Evolutionary conservation across 2,329 filamentous ascomycete species (phyloP), one percentile per base, ranked within the genome.

Genomic region (Plectosphaerella plurivora): DNA sequence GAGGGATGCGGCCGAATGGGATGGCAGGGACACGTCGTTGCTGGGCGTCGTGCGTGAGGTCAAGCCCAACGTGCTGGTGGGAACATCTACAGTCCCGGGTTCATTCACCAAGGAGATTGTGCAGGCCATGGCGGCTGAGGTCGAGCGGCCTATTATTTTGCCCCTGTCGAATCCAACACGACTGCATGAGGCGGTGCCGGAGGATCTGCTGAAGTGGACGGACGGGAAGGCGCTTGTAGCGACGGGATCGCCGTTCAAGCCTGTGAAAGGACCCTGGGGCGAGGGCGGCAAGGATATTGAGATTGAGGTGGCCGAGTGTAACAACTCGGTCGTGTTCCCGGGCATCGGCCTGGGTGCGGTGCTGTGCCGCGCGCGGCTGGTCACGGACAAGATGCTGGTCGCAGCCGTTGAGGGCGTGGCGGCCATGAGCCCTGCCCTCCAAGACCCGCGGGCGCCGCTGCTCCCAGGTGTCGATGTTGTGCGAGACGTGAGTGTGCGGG

Each of bases 111-210:
- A 91, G 59, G 80, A 89, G 2, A 72, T 91, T 25, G 76, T 95
- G 11, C 75, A 78, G 45, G 88, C 88, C 59, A 95, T 96, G 90
- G 83, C 86, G 2, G 75, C 78, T 36, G 81, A 91, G 60, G 81
- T 87, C 3, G 76, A 87, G 0, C 78, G 86, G 1, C 91, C 91
- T n/a, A 83, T 90, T 51, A 78, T 91, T 53, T 83, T 96, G 55
- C 91, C 91, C 0, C 79, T 96, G 2, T 93, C 88, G 3, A 96
- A 96, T 66, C 91, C 91, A 0, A 96, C 91, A 0, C 77, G 82
- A 2, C 79, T 96, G 0, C 90, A 95, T 64, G 91, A 96, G 68
- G 91, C 90, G 2, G 80, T 84, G 8, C 91, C 91, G 0, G 73
- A 82, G 15, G 89, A 96, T 64, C 72, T 96, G 20, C 83, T 87